Base-by-base conservation (phyloP, 2,329 filamentous ascomycete genomes). In the Drechslera avenae region DNA sequence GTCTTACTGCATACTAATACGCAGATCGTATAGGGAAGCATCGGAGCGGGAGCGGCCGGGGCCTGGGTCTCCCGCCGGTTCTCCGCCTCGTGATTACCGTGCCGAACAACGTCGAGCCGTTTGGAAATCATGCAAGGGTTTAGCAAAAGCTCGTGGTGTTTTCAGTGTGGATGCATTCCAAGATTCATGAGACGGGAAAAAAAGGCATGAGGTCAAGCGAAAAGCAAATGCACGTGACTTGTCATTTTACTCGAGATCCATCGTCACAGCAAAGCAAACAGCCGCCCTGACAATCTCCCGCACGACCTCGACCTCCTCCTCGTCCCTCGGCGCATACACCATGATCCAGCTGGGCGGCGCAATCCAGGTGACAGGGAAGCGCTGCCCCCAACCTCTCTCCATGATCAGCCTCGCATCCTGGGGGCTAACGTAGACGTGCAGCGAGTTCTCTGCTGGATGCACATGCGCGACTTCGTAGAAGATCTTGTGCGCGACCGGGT, bases 341-440 rank as follows among this genome's bases (percentile, higher is more conserved):
- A 95, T 88, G 21, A 70, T 63, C 68, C 67, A 70, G 39, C 68
- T 68, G 19, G 56, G 46, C 12, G 67, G 68, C 21, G 65, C 66
- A 34, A 70, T 8, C 66, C 66, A 70, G 6, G 56, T 56, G 1
- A 70, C 64, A 0, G 81, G 81, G 69, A 85, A 83, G 32, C 81
- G 67, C 75, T 91, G 83, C 0, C 87, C 91, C 90, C 90, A 95
- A 1, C 89, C 89, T 57, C 84, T 85, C 59, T 85, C 80, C 19
- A 95, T 76, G 2, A 94, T 82, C 42, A 86, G 78, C 60, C 79
- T 84, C 47, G 89, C 89, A 69, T 95, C 91, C 37, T 85, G 81
- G 0, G 89, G 89, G 66, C 92, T 89, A 23, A 94, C 79, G 46
- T 86, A 90, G 70, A 94, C 79, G 73, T 95, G 90, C 78, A 93